Conservation (phyloP, 176 grass and related monocot genomes). For the Avena eriantha region DNA sequence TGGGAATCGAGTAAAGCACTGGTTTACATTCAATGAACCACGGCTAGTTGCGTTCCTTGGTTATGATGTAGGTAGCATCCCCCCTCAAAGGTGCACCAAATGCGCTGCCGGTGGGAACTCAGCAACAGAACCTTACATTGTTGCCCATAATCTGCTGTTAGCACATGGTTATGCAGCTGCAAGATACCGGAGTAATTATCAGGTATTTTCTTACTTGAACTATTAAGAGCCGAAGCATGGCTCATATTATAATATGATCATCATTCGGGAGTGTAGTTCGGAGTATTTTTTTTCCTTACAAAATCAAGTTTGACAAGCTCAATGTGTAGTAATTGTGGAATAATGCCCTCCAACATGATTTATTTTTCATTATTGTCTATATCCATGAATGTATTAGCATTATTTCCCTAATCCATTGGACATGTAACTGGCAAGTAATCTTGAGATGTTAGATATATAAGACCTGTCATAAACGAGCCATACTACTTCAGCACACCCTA, state of each 20-base stretch:
- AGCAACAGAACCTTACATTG: too few relatives aligned
- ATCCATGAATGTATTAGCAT: not conserved
- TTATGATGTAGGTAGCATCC: conserved; percentile 50
- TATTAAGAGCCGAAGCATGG: not conserved
- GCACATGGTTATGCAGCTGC: not conserved
- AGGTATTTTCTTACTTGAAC: conserved; percentile 55
- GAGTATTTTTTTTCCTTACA: not conserved
- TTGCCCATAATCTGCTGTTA: too few relatives aligned
- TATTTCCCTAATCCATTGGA: not conserved
- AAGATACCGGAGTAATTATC: conserved; percentile 66
- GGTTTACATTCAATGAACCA: conserved; percentile 81
- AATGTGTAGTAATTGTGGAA: too few relatives aligned
- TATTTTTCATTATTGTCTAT: not conserved
- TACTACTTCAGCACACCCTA: too few relatives aligned
- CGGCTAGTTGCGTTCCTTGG: conserved; percentile 54
- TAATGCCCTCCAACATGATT: not conserved
- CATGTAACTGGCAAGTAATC: not conserved
- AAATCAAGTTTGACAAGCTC: not conserved
- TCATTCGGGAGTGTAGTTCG: not conserved
- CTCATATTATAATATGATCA: not conserved
- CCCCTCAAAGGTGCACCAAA: conserved; percentile 57
- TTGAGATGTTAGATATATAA: not conserved
- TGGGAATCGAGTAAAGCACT: conserved; percentile 24
- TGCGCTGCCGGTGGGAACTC: conserved; percentile 48
- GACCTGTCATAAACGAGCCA: not conserved